Percentiles rank a stretch among this genome's conserved stretches.
Evolutionary conservation across 2,329 filamentous ascomycete genomes (phyloP).

Genomic region (Botrytis tulipae): DNA sequence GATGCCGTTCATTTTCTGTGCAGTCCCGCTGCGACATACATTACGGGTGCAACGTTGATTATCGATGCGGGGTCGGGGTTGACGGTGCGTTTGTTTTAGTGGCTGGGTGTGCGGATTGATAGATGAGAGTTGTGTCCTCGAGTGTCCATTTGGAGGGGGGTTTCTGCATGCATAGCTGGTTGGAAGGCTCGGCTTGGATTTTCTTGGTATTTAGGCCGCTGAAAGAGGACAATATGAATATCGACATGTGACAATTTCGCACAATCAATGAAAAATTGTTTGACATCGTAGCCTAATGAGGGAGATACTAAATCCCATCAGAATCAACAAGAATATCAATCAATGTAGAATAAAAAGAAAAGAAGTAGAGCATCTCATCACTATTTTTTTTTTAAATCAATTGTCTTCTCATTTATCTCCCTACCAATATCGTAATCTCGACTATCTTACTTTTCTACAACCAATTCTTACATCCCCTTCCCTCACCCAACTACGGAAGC

Average conservation of each 20-base stretch:
- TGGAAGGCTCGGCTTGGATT: neutral
- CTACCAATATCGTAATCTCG: neutral
- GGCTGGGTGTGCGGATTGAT: neutral
- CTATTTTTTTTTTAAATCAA: neutral
- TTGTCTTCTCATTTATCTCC: neutral
- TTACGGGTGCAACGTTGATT: slow-evolving; percentile 31
- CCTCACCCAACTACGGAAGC: neutral
- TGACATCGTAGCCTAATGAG: neutral
- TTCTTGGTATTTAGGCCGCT: neutral
- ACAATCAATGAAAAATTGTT: neutral
- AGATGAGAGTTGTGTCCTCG: neutral
- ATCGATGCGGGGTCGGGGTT: slow-evolving; percentile 35
- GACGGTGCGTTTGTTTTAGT: neutral
- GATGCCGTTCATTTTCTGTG: slow-evolving; percentile 44
- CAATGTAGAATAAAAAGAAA: neutral
- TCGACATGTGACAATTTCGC: neutral
- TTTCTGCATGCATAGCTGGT: neutral
- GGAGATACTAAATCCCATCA: neutral
- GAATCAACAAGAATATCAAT: neutral
- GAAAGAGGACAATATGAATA: neutral
- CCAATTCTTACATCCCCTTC: neutral
- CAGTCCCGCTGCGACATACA: slow-evolving; percentile 26
- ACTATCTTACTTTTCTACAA: slow-evolving; percentile 5
- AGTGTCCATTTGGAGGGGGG: neutral
- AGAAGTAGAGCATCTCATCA: neutral